Evolutionary conservation across 148 eudicot genomes (phyloP), one percentile per base, ranked within the genome.

Genomic region (Cornus controversa): DNA sequence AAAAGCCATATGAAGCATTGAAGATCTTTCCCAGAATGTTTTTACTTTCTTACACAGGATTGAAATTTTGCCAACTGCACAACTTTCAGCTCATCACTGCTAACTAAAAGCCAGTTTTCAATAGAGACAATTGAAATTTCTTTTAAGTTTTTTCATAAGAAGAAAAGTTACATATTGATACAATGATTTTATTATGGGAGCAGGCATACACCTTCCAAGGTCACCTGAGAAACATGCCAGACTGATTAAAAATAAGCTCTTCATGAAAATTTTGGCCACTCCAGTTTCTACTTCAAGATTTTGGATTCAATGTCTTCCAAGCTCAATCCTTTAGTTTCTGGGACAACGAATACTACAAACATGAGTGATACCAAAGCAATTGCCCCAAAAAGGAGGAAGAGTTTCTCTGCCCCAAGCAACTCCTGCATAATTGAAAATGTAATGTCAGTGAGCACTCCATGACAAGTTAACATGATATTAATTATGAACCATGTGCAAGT

Each of bases 271-370:
- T 62, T 70, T 34, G 10, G 34, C 69, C 66, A 9, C 62, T 10
- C 24, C 11, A 31, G 74, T 9, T 76, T 74, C 91, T 88, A 95
- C 84, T 91, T 92, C 88, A 88, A 85, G 45, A 96, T 77, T 77
- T 93, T 91, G 10, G 92, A 77, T 81, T 96, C 99, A 34, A 96
- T 96, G 77, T 96, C 99, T 89, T 96, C 99, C 90, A 96, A 86
- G 81, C 91, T 93, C 82, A 96, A 86, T 78, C 99, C 99, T 83
- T 96, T 96, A 23, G 99, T 96, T 86, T 93, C 99, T 0, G 99
- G 99, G 28, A 96, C 97, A 45, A 72, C 18, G 8, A 85, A 15
- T 42, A 90, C 42, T 53, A 90, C 91, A 78, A 96, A 96, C 10
- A 82, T 70, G 58, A 96, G 98, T 8, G 99, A 85, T 24, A 89